These are phyloP conservation scores for Daldinia vernicosa DNA, from an alignment of 495 filamentous ascomycete species.

Conservation along the genomic window DNA sequence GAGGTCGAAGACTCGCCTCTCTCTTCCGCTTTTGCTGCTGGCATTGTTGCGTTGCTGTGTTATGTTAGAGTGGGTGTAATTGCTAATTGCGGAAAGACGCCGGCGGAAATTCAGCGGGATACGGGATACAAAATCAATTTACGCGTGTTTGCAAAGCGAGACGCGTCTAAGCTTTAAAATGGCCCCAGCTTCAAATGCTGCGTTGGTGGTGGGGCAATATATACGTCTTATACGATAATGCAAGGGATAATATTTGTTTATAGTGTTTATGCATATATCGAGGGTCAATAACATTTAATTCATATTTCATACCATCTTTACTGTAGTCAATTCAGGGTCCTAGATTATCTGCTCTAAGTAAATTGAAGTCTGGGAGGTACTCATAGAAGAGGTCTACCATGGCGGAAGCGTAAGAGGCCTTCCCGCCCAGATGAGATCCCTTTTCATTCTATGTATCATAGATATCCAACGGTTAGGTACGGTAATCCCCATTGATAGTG, in stretches of 20 bases:
- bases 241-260: background rate
- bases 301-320: constrained; percentile 1
- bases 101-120: background rate
- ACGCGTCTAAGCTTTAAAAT: constrained; percentile 34
- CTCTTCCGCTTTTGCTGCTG: constrained; percentile 53
- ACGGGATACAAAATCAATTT: constrained; percentile 37
- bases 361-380: background rate
- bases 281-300: background rate
- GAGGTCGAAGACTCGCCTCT: constrained; percentile 79
- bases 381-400: constrained; percentile 12
- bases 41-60: constrained; percentile 43
- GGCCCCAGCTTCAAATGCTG: background rate
- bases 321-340: background rate
- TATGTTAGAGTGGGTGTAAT: background rate
- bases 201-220: constrained; percentile 2
- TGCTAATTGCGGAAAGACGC: background rate
- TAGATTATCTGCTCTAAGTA: background rate
- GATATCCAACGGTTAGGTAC: constrained; percentile 10
- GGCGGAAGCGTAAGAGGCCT: background rate
- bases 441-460: background rate
- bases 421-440: background rate
- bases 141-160: constrained; percentile 39
- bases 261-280: background rate
- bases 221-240: background rate
- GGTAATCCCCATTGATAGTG: constrained; percentile 41